A percentile compares a stretch with the other conserved stretches of the same genome.
Evolutionary conservation across 306 rosid genomes (phyloP).

Genomic region (Fragaria nilgerrensis): DNA sequence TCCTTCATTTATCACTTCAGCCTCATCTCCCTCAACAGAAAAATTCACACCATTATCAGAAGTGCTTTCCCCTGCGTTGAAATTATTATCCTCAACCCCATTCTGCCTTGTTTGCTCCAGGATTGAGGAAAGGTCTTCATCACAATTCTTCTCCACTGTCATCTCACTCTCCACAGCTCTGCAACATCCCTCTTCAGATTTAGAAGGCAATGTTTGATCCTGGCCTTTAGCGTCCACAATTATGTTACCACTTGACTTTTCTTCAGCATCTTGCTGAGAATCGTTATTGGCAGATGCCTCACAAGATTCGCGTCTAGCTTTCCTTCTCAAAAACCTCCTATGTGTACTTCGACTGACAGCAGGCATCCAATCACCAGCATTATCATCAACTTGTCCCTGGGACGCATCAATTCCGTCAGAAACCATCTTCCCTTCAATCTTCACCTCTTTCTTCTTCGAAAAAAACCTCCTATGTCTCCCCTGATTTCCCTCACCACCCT

Average conservation of each 20-base stretch:
- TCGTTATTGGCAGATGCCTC: conserved; percentile 48
- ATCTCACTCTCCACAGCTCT: conserved; percentile 36
- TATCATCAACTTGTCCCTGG: conserved; percentile 56
- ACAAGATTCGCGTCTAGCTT: conserved; percentile 61
- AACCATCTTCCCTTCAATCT: conserved; percentile 73
- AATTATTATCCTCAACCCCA: conserved; percentile 19
- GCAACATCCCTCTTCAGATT: conserved; percentile 23
- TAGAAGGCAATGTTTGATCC: conserved; percentile 28
- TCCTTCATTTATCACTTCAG: conserved; percentile 30
- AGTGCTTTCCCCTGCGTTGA: conserved; percentile 17
- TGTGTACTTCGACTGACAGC: conserved; percentile 90
- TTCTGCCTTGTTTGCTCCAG: conserved; percentile 43
- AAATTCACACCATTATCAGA: conserved; percentile 18
- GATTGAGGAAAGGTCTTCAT: conserved; percentile 42
- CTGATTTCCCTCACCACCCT: conserved; percentile 27
- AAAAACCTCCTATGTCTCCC: conserved; percentile 43
- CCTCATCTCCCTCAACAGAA: conserved; percentile 32
- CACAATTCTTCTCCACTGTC: conserved; percentile 34
- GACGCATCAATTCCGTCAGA: conserved; percentile 82
- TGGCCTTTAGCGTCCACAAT: conserved; percentile 34
- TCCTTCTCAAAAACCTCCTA: conserved; percentile 75
- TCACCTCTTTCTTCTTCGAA: conserved; percentile 60
- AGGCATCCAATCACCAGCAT: conserved; percentile 78
- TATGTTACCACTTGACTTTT: conserved; percentile 21
- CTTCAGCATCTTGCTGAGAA: conserved; percentile 40